These are phyloP conservation scores for Epichloe aotearoae DNA, from an alignment of 2,329 filamentous ascomycete species.

Conservation along the genomic window DNA sequence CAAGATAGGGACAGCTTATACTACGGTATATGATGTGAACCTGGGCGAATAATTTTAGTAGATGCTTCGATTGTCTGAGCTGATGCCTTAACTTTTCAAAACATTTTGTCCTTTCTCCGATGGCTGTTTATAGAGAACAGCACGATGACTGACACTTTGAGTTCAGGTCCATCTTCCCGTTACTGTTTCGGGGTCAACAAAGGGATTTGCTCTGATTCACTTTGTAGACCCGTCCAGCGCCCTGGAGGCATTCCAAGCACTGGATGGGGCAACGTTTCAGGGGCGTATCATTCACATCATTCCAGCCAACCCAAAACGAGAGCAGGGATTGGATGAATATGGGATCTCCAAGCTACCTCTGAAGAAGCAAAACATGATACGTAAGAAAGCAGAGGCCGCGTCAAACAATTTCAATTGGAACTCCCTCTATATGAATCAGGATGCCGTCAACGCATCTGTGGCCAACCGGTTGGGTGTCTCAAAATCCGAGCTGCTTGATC, in stretches of 20 bases:
- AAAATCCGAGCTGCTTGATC: slow-evolving; percentile 85
- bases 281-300: slow-evolving; percentile 85
- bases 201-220: slow-evolving; percentile 82
- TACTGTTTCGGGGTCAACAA: slow-evolving; percentile 59
- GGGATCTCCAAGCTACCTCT: slow-evolving; percentile 81
- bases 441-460: slow-evolving; percentile 84
- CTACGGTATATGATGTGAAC: slow-evolving; percentile 78
- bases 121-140: background rate
- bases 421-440: slow-evolving; percentile 96
- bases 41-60: slow-evolving; percentile 99
- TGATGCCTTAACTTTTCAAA: slow-evolving; percentile 13
- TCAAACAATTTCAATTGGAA: slow-evolving; percentile 90
- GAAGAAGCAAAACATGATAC: slow-evolving; percentile 88
- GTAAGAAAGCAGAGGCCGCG: slow-evolving; percentile 67
- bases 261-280: slow-evolving; percentile 82
- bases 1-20: slow-evolving; percentile 99
- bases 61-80: slow-evolving; percentile 88
- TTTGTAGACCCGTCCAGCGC: slow-evolving; percentile 62
- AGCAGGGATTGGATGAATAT: slow-evolving; percentile 74
- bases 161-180: slow-evolving; percentile 73
- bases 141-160: slow-evolving; percentile 14
- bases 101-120: background rate
- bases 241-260: slow-evolving; percentile 60
- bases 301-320: slow-evolving; percentile 69
- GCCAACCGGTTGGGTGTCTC: slow-evolving; percentile 76